Base-by-base conservation (phyloP, 1,284 basidiomycete genomes). In the Naganishia albida region DNA sequence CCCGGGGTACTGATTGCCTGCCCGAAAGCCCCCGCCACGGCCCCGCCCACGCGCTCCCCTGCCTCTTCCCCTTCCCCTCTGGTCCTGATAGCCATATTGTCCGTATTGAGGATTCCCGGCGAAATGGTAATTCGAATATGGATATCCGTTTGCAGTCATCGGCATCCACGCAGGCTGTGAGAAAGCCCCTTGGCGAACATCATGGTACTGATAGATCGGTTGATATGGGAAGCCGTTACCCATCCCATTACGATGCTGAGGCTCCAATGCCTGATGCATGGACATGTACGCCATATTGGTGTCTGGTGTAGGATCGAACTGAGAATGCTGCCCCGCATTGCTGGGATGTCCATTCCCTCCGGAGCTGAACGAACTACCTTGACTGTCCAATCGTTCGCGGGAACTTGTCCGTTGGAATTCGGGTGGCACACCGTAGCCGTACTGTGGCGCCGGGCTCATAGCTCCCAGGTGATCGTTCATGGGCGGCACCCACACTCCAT, bases 91-190 rank as follows among this genome's bases (percentile, higher is more conserved):
- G 49, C 38, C 63, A 49, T 28, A 60, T 64, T 13, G 69, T 69
- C 12, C 72, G 70, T 59, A 60, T 69, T 69, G 70, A 71, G 7
- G 68, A 69, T 51, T 64, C 56, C 28, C 70, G 40, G 23, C 40
- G 26, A 40, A 60, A 8, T 26, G 46, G 2, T 60, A 34, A 28
- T 30, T 20, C 13, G 39, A 16, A 18, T 50, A 60, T 10, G 46
- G 34, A 20, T 50, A 50, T 16, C 46, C 46, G 6, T 49, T 38
- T 20, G 46, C 30, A 16, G 28, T 20, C 46, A 60, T 40, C 20
- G 23, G 20, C 23, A 60, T 50, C 57, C 57, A 60, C 4, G 34
- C 38, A 26, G 34, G 26, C 15, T 34, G 57, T 46, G 25, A 12
- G 23, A 39, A 60, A 10, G 57, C 46, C 25, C 40, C 34, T 25